Evolutionary conservation across 495 filamentous ascomycete species (phyloP).

Genomic region (Astrothelium macrocarpum): DNA sequence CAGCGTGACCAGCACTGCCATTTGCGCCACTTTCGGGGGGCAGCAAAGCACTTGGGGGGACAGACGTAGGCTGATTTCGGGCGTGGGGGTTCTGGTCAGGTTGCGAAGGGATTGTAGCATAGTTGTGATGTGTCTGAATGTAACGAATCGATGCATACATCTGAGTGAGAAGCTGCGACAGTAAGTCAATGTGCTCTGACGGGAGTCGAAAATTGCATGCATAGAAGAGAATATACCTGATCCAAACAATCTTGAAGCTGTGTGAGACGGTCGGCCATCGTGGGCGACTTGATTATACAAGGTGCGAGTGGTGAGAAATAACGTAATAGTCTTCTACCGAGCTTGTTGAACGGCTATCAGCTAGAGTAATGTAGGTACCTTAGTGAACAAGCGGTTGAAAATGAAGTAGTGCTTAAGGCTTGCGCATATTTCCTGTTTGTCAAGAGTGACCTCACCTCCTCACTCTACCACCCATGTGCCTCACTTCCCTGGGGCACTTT

Average conservation of each 20-base stretch:
- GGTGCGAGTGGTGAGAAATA: neutral
- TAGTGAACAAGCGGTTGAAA: too few species aligned
- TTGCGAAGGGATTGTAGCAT: constrained; percentile 52
- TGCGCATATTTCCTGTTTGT: too few species aligned
- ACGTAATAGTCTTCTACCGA: too few species aligned
- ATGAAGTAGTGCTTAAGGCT: too few species aligned
- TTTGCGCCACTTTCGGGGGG: constrained; percentile 26
- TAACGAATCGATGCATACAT: constrained; percentile 82
- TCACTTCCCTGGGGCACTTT: too few species aligned
- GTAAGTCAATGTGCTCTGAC: neutral
- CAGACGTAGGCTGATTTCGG: neutral
- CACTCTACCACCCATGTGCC: too few species aligned
- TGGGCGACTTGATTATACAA: constrained; percentile 1
- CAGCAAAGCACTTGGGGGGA: constrained; percentile 1
- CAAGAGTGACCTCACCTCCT: too few species aligned
- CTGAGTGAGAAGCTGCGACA: constrained; percentile 66
- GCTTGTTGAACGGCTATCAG: too few species aligned
- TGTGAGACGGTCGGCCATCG: constrained; percentile 84
- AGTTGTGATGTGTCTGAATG: constrained; percentile 70
- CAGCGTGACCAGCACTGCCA: constrained; percentile 19
- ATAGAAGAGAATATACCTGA: constrained; percentile 45
- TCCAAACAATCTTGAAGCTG: constrained; percentile 93
- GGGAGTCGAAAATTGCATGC: neutral
- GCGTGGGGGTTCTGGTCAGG: constrained; percentile 34
- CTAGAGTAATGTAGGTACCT: too few species aligned